Percentiles rank a stretch among this genome's conserved stretches.
Evolutionary conservation across 2,329 filamentous ascomycete species (phyloP).

Genomic region (Grosmannia huntii): DNA sequence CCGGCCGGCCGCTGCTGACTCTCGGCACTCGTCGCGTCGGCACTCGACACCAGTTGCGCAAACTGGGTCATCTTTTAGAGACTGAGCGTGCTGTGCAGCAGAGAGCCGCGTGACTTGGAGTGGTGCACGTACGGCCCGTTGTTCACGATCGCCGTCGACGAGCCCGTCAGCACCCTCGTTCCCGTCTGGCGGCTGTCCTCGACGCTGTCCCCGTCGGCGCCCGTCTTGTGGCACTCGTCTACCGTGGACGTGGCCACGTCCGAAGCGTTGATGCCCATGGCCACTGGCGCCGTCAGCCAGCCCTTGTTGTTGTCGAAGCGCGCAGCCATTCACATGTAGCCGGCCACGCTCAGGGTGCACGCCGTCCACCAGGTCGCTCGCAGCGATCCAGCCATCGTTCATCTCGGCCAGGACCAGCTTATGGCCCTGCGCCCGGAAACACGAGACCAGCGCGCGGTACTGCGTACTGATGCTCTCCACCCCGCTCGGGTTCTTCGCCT

Average conservation of each 20-base stretch:
- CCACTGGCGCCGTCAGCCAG: not conserved
- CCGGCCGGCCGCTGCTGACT: not conserved
- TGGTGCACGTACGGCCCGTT: not conserved
- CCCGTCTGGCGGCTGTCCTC: no score
- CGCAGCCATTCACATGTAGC: slow-evolving; percentile 8
- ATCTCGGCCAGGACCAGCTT: slow-evolving; percentile 13
- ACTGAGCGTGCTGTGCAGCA: not conserved
- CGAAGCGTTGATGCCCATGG: no score
- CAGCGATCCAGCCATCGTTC: slow-evolving; percentile 9
- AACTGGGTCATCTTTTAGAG: not conserved
- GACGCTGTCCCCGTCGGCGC: no score
- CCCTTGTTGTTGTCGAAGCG: not conserved
- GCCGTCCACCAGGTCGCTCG: slow-evolving; percentile 8
- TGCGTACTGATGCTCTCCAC: slow-evolving; percentile 10
- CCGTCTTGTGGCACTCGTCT: no score
- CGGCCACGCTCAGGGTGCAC: slow-evolving; percentile 8
- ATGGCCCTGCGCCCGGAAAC: slow-evolving; percentile 5
- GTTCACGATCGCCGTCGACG: no score
- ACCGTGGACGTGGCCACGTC: not conserved
- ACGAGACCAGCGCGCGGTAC: slow-evolving; percentile 3
- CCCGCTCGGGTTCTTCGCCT: slow-evolving; percentile 7
- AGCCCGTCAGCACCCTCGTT: no score
- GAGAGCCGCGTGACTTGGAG: not conserved
- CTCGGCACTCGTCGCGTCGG: not conserved
- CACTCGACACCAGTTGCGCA: not conserved